Evolutionary conservation across 2,329 filamentous ascomycete genomes (phyloP).

Genomic region (Colletotrichum godetiae): DNA sequence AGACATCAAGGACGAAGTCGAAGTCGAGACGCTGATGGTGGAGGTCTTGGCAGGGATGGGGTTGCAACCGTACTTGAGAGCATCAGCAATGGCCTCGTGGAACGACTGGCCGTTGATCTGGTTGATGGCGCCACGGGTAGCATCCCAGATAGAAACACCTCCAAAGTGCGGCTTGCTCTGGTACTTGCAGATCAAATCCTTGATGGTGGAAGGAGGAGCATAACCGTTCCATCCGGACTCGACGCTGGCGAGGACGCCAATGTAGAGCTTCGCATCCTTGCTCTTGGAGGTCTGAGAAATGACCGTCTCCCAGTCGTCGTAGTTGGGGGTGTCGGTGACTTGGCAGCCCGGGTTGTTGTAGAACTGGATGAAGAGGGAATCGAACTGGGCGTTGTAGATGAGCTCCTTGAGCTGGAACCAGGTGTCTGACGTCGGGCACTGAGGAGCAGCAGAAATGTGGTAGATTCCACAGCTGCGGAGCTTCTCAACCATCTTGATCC

Average conservation of each 20-base stretch:
- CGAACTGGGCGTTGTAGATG: conserved; percentile 53
- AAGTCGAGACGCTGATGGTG: conserved; percentile 30
- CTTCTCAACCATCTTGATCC: conserved; percentile 50
- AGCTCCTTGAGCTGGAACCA: conserved; percentile 49
- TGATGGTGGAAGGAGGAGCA: conserved; percentile 45
- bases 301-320: conserved; percentile 52
- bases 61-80: conserved; percentile 50
- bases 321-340: conserved; percentile 49
- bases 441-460: conserved; percentile 57
- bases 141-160: conserved; percentile 60
- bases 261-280: conserved; percentile 55
- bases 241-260: conserved; percentile 53
- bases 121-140: conserved; percentile 48
- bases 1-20: conserved; percentile 22
- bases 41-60: conserved; percentile 41
- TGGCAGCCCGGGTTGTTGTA: conserved; percentile 59
- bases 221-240: conserved; percentile 47
- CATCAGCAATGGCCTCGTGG: conserved; percentile 49
- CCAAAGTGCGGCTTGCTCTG: conserved; percentile 53
- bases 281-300: conserved; percentile 48
- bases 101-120: conserved; percentile 48
- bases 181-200: conserved; percentile 52
- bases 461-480: conserved; percentile 44
- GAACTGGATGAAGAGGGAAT: conserved; percentile 60
- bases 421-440: conserved; percentile 49